Evolutionary conservation across 2,329 filamentous ascomycete species (phyloP).

Genomic region (Botryosphaeria dothidea): DNA sequence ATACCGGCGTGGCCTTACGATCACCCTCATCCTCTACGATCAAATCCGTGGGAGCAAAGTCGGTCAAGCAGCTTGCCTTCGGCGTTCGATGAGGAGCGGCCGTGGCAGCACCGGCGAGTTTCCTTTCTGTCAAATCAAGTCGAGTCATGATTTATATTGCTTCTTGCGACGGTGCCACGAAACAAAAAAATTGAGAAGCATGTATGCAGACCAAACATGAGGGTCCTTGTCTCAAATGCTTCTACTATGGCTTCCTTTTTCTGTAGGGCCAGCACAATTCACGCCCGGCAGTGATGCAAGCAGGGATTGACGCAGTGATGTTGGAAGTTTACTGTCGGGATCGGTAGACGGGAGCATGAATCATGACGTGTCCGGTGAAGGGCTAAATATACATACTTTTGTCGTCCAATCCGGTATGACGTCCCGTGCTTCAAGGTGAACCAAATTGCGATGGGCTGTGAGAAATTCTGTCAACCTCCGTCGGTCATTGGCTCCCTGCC

Average conservation of each 20-base stretch:
- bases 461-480: neutral
- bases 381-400: neutral
- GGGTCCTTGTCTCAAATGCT: neutral
- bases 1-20: slow-evolving; percentile 7
- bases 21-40: slow-evolving; percentile 15
- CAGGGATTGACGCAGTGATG: neutral
- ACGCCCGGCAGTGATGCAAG: neutral
- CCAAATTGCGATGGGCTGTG: neutral
- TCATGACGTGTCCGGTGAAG: neutral
- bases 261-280: neutral
- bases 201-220: neutral
- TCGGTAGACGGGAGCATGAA: neutral
- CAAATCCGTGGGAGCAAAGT: slow-evolving; percentile 5
- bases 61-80: neutral
- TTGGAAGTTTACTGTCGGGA: neutral
- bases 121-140: neutral
- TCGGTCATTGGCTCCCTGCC: neutral
- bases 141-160: neutral
- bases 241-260: neutral
- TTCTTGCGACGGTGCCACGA: neutral
- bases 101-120: slow-evolving; percentile 12
- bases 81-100: neutral
- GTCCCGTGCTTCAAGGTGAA: neutral
- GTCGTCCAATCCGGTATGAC: neutral
- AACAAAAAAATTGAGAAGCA: neutral